Evolutionary conservation across 2,329 filamentous ascomycete genomes (phyloP).

Genomic region (Ascosphaera apis): DNA sequence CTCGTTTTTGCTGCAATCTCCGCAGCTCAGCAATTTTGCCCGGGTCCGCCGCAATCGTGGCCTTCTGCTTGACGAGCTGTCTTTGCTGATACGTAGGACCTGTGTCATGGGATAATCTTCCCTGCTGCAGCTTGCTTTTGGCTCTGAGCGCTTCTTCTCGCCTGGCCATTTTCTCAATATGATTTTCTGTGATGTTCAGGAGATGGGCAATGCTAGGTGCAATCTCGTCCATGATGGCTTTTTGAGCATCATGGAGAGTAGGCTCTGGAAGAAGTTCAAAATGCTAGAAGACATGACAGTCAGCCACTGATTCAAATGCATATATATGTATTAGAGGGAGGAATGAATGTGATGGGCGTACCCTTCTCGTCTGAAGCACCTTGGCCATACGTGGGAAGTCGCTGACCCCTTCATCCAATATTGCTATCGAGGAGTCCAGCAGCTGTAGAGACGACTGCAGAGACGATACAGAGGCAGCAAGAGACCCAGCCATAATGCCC

Average conservation of each 20-base stretch:
- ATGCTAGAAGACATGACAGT: conserved; percentile 31
- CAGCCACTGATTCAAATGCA: neutral
- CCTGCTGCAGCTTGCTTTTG: conserved; percentile 62
- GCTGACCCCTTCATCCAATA: conserved; percentile 37
- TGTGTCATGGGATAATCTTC: conserved; percentile 30
- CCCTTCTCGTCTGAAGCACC: conserved; percentile 38
- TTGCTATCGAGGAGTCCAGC: conserved; percentile 38
- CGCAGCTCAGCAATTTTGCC: conserved; percentile 36
- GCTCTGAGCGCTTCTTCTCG: conserved; percentile 68
- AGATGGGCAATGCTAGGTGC: conserved; percentile 64
- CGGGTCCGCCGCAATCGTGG: conserved; percentile 7
- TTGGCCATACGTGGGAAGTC: conserved; percentile 40
- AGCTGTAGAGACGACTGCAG: conserved; percentile 36
- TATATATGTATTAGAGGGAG: neutral
- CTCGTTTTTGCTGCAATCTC: conserved; percentile 56
- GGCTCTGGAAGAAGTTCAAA: conserved; percentile 81
- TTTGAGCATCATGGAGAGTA: conserved; percentile 58
- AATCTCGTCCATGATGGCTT: conserved; percentile 68
- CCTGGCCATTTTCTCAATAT: conserved; percentile 61
- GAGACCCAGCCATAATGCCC: conserved; percentile 19
- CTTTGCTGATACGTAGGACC: conserved; percentile 10
- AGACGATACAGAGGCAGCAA: conserved; percentile 36
- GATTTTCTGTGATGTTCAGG: conserved; percentile 57
- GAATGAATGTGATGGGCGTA: conserved; percentile 14
- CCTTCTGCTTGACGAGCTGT: conserved; percentile 1